Evolutionary conservation across 2,329 filamentous ascomycete species (phyloP).

Genomic region (Beauveria asiatica): DNA sequence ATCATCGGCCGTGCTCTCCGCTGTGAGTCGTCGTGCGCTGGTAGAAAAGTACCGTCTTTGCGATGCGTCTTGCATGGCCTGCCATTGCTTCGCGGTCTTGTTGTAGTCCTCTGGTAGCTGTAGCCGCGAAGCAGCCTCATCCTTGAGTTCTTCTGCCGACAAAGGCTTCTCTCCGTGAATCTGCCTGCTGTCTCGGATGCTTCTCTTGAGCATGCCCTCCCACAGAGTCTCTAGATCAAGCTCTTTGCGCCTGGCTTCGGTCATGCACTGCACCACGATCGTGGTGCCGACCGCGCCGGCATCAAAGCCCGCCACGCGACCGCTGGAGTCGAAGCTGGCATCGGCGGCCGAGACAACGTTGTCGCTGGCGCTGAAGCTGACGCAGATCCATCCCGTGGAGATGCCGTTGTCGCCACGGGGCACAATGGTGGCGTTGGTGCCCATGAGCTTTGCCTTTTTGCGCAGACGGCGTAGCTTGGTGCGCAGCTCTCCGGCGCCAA

Average conservation of each 20-base stretch:
- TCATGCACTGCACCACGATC: conserved; percentile 50
- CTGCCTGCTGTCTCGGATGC: conserved; percentile 20
- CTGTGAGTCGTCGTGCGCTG: conserved; percentile 17
- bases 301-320: conserved; percentile 72
- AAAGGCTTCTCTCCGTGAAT: conserved; percentile 22
- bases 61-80: conserved; percentile 26
- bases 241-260: conserved; percentile 42
- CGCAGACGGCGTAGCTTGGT: conserved; percentile 74
- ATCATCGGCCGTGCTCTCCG: not conserved
- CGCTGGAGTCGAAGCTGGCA: conserved; percentile 36
- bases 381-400: conserved; percentile 91
- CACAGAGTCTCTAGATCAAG: conserved; percentile 46
- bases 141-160: conserved; percentile 21
- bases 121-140: conserved; percentile 23
- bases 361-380: conserved; percentile 66
- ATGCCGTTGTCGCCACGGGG: conserved; percentile 73
- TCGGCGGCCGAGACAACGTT: conserved; percentile 44
- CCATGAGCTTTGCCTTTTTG: conserved; percentile 72
- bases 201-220: conserved; percentile 32
- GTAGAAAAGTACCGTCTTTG: conserved; percentile 28
- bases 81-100: conserved; percentile 25
- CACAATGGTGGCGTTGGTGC: conserved; percentile 57
- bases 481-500: conserved; percentile 87
- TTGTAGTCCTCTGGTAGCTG: conserved; percentile 22
- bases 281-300: conserved; percentile 39